Evolutionary conservation across 2,329 filamentous ascomycete species (phyloP).

Genomic region (Grosmannia huntii): DNA sequence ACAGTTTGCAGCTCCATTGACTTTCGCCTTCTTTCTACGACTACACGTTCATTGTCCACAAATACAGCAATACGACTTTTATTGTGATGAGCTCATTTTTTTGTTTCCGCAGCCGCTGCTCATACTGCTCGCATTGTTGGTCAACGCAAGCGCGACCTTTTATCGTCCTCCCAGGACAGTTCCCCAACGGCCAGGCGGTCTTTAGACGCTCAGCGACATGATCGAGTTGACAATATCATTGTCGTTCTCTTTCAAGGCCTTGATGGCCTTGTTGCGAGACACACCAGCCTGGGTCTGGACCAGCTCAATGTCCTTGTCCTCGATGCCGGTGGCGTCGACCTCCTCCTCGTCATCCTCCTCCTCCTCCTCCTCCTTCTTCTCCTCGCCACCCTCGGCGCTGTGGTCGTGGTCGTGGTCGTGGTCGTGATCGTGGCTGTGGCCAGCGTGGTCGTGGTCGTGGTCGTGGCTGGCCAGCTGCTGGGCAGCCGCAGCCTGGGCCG

Average conservation of each 20-base stretch:
- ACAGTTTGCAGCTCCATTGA: not conserved
- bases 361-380: constrained; percentile 60
- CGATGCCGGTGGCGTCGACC: constrained; percentile 84
- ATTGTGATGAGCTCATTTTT: not conserved
- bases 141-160: not conserved
- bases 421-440: constrained; percentile 52
- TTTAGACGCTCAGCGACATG: constrained; percentile 75
- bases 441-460: constrained; percentile 60
- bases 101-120: not conserved
- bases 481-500: constrained; percentile 88
- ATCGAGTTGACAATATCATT: constrained; percentile 99
- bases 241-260: constrained; percentile 97
- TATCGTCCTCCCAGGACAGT: not conserved
- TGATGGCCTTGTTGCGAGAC: constrained; percentile 96
- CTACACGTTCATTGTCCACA: not conserved
- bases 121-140: not conserved
- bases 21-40: not conserved
- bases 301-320: constrained; percentile 98
- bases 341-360: constrained; percentile 87
- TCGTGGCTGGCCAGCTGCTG: constrained; percentile 80
- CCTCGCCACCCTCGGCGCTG: constrained; percentile 49
- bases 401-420: constrained; percentile 41
- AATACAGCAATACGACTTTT: not conserved
- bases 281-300: constrained; percentile 98
- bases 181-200: not conserved